Percentiles rank a stretch among this genome's conserved stretches.
Evolutionary conservation across 768 basidiomycete genomes (phyloP).

Genomic region (Albatrellus ellisii): DNA sequence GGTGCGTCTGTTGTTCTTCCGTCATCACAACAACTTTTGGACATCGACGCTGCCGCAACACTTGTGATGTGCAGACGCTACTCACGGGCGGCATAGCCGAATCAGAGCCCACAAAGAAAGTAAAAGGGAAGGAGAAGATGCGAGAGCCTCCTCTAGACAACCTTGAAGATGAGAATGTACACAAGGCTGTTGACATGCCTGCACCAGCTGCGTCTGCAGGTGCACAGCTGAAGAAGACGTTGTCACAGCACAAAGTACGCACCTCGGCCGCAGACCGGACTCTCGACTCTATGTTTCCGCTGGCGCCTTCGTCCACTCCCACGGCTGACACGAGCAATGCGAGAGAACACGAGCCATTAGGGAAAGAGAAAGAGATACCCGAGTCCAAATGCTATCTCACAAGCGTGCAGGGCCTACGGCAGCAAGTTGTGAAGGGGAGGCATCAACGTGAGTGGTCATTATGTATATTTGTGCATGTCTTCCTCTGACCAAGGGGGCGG

Average conservation of each 20-base stretch:
- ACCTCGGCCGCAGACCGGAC: conserved; percentile 82
- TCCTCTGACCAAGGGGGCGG: not conserved
- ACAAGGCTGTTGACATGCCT: conserved; percentile 1
- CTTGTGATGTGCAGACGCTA: conserved; percentile 31
- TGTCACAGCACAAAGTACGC: conserved; percentile 85
- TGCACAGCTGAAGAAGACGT: conserved; percentile 33
- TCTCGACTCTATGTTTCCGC: conserved; percentile 88
- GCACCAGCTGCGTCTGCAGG: conserved; percentile 4
- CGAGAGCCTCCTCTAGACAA: no score
- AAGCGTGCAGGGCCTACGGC: conserved; percentile 59
- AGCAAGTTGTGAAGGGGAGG: conserved; percentile 39
- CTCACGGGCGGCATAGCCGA: conserved; percentile 34
- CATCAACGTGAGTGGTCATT: conserved; percentile 48
- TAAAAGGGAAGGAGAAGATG: conserved; percentile 10
- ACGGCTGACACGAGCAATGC: conserved; percentile 4
- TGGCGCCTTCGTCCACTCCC: conserved; percentile 35
- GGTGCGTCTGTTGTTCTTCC: conserved; percentile 21
- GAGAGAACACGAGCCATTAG: conserved; percentile 3
- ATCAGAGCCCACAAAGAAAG: not conserved
- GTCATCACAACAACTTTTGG: not conserved
- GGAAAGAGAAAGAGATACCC: conserved; percentile 15
- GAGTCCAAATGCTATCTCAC: conserved; percentile 69
- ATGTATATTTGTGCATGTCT: not conserved
- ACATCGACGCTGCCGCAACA: not conserved
- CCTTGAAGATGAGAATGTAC: no score